Evolutionary conservation across 768 basidiomycete genomes (phyloP), one percentile per base, ranked within the genome.

Genomic region (Boletus huronensis): DNA sequence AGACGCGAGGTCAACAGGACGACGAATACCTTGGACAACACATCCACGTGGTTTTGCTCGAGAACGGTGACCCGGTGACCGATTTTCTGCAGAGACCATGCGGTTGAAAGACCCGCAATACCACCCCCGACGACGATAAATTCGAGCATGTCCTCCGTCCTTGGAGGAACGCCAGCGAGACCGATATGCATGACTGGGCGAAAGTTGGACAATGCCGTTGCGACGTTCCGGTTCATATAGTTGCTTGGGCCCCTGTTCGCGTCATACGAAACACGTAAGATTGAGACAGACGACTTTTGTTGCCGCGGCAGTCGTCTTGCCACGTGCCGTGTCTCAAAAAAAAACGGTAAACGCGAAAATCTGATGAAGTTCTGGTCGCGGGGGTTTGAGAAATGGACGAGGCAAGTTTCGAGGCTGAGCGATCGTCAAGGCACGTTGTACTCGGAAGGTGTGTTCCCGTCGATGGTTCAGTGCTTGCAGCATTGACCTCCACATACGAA

Each of bases 1-100:
- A 8, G 3, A 26, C 5, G 7, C 4, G 25, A 38, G 3, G 16
- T 6, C 3, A 7, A n/a, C 3, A 34, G 17, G 36, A 36, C 2
- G 39, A 40, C 3, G 36, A 10, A 5, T 50, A 75, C 76, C 63
- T 72, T 69, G 17, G 66, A 55, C 34, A 71, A 72, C 14, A 74
- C 76, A 52, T 75, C 69, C 5, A 73, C 74, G 58, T 72, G 66
- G 2, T 62, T 67, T 50, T 75, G 72, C 64, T 86, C 85, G 26
- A 85, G 60, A 3, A 87, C 73, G 1, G 75, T 69, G 31, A 85
- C 83, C 21, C 72, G 68, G 67, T 87, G 85, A 0, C 85, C 85
- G 0, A 76, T 77, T 55, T 70, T 73, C 26, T 71, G 73, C 21
- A 87, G 73, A 2, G 79, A 70, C 62, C 76, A 82, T 0, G 84